phyloP scores from a whole-genome alignment of 2,329 filamentous ascomycete species.

The Exophiala calicioides region DNA sequence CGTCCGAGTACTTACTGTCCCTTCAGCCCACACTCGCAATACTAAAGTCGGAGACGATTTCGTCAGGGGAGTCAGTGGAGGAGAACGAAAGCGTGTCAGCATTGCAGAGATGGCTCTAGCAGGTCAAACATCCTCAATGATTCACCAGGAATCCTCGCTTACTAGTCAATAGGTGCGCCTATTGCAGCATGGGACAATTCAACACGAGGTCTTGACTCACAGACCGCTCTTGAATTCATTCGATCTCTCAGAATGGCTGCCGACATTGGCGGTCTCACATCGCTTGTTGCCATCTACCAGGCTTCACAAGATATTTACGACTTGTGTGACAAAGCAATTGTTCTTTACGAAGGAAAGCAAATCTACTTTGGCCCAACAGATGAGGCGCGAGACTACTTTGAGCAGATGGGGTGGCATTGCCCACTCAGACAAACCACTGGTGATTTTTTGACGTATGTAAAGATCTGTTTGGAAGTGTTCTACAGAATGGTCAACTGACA shows the following conservation, averaged over 20 bases:
- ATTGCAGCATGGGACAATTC: constrained; percentile 59
- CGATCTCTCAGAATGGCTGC: constrained; percentile 53
- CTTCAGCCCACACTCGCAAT: constrained; percentile 63
- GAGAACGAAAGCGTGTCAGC: constrained; percentile 69
- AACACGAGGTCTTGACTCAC: constrained; percentile 54
- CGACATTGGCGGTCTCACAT: constrained; percentile 52
- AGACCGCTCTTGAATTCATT: constrained; percentile 60
- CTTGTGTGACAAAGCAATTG: constrained; percentile 69
- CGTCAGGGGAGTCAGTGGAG: constrained; percentile 67
- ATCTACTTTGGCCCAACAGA: constrained; percentile 64
- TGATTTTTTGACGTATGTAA: constrained; percentile 66
- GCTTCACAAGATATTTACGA: constrained; percentile 55
- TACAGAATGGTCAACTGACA: not conserved
- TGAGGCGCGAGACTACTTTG: constrained; percentile 65
- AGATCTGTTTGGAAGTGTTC: constrained; percentile 34
- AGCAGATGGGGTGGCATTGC: constrained; percentile 64
- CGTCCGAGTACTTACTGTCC: constrained; percentile 58
- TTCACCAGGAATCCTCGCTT: not conserved
- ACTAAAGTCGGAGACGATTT: constrained; percentile 70
- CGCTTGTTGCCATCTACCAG: constrained; percentile 60
- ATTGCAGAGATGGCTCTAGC: constrained; percentile 59
- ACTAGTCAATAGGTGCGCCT: constrained; percentile 34
- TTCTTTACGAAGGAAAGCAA: constrained; percentile 66
- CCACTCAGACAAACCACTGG: constrained; percentile 63
- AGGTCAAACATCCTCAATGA: constrained; percentile 1